Evolutionary conservation across 2,329 filamentous ascomycete genomes (phyloP).

Genomic region (Botrytis cinerea): DNA sequence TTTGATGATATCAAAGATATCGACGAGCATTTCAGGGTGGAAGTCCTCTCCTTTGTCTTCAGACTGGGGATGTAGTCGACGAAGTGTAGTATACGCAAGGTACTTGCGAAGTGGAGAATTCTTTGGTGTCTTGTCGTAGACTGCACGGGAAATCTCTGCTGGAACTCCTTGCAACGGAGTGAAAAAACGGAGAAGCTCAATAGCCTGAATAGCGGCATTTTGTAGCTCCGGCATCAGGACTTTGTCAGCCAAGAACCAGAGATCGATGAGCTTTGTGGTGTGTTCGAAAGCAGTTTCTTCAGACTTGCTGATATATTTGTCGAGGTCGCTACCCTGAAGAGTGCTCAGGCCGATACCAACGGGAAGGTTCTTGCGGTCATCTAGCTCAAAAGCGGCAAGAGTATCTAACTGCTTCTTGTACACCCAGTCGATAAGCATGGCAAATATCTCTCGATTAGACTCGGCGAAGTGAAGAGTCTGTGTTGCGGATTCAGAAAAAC

Average conservation of each 20-base stretch:
- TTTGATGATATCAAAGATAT: neutral
- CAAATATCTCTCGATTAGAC: neutral
- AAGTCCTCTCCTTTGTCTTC: neutral
- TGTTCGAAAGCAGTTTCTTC: neutral
- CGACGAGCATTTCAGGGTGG: neutral
- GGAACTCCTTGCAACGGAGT: constrained; percentile 3
- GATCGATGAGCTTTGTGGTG: neutral
- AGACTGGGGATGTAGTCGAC: neutral
- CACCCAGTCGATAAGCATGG: neutral
- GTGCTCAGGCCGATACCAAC: neutral
- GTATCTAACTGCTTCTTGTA: neutral
- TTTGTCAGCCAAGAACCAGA: constrained; percentile 12
- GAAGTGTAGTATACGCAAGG: neutral
- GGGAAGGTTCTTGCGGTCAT: neutral
- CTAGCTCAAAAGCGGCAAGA: neutral
- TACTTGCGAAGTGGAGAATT: neutral
- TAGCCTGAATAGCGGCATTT: neutral
- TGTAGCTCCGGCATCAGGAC: constrained; percentile 7
- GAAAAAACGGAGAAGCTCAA: neutral
- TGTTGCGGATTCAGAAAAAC: constrained; percentile 15
- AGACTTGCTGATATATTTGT: neutral
- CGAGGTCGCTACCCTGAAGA: neutral
- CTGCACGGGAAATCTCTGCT: neutral
- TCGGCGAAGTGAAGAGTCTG: constrained; percentile 7
- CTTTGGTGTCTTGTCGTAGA: neutral